Evolutionary conservation across 108 stramenopile genomes (phyloP), one percentile per base, ranked within the genome.

Genomic region (Skeletonema tropicum): DNA sequence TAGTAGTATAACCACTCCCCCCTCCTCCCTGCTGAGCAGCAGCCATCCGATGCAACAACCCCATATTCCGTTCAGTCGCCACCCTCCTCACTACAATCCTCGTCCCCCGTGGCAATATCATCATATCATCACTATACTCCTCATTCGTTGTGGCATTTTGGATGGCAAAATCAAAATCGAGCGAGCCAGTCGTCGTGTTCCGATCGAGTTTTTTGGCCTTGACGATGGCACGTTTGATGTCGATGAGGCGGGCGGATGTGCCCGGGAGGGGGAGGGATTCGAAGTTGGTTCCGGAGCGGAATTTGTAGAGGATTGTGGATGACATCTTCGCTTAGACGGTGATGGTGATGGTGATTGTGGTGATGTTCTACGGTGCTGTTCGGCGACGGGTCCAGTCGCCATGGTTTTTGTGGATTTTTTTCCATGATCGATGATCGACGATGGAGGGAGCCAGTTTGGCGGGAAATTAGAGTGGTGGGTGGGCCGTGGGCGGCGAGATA

Each of bases 281-380:
- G 77, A 91, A 95, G 69, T 77, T 90, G 32, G 88, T 87, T 4
- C 87, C 83, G 25, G 91, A 85, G 36, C 87, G 90, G 86, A 95
- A 95, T 75, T 92, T 92, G 86, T 95, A 95, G 60, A 91, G 79
- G 68, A 95, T 95, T 58, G 89, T 91, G 35, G 91, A 91, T 23
- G 89, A 62, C 88, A 92, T 92, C 4, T 35, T 35, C n/a, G n/a
- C n/a, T n/a, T n/a, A n/a, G n/a, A n/a, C n/a, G n/a, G n/a, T n/a
- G n/a, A n/a, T n/a, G n/a, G n/a, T n/a, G n/a, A n/a, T n/a, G n/a
- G n/a, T n/a, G n/a, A n/a, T n/a, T n/a, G n/a, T n/a, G n/a, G n/a
- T n/a, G n/a, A n/a, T n/a, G n/a, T n/a, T n/a, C n/a, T n/a, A n/a
- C n/a, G n/a, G n/a, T n/a, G n/a, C n/a, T n/a, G n/a, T n/a, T n/a